Evolutionary conservation across 2,329 filamentous ascomycete species (phyloP).

Genomic region (Ustilaginoidea virens): DNA sequence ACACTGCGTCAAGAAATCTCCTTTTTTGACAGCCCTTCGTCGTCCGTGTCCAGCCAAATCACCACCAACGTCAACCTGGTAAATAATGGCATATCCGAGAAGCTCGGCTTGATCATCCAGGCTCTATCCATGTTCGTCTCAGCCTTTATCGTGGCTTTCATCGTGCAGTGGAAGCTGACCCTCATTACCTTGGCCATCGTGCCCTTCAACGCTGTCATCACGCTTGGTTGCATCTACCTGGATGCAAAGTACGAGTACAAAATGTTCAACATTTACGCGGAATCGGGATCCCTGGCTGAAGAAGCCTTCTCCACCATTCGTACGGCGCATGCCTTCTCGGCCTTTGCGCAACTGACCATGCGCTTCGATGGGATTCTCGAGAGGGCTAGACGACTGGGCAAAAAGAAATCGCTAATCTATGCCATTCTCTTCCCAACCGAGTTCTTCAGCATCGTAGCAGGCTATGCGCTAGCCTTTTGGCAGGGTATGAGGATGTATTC

Average conservation of each 20-base stretch:
- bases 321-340: slow-evolving; percentile 35
- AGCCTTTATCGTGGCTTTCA: slow-evolving; percentile 24
- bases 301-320: slow-evolving; percentile 32
- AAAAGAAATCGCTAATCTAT: slow-evolving; percentile 27
- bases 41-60: slow-evolving; percentile 28
- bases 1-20: slow-evolving; percentile 34
- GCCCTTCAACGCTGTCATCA: slow-evolving; percentile 25
- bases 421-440: slow-evolving; percentile 27
- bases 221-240: slow-evolving; percentile 19
- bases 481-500: slow-evolving; percentile 31
- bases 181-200: slow-evolving; percentile 29
- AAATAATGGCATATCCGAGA: slow-evolving; percentile 28
- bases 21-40: slow-evolving; percentile 34
- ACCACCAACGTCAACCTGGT: slow-evolving; percentile 32
- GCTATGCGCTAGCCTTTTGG: slow-evolving; percentile 35
- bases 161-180: slow-evolving; percentile 25
- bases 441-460: slow-evolving; percentile 31
- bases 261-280: slow-evolving; percentile 27
- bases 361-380: slow-evolving; percentile 27
- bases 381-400: slow-evolving; percentile 21
- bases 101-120: slow-evolving; percentile 25
- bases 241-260: slow-evolving; percentile 26
- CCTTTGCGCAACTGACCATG: slow-evolving; percentile 24
- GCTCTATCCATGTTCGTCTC: slow-evolving; percentile 23
- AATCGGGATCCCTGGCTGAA: slow-evolving; percentile 29